Base-by-base conservation (phyloP, 2,329 filamentous ascomycete species). In the Chaetomiaceae sp. region DNA sequence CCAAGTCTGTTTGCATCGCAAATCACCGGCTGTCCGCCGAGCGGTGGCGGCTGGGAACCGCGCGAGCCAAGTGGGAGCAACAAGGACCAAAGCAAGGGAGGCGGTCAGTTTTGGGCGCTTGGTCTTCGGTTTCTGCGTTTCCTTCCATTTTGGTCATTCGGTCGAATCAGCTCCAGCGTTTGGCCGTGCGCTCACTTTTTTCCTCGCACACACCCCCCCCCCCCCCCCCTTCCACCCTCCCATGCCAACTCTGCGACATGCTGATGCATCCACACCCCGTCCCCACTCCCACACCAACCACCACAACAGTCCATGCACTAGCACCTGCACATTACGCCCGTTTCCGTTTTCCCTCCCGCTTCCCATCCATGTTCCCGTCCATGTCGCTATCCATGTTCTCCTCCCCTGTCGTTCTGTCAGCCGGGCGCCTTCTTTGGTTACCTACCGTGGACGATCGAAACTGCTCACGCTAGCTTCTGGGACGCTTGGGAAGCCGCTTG, bases 111-210 rank as follows among this genome's bases (percentile, higher is more conserved):
- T 27, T 27, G 25, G 25, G 25, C 25, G 25, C 25, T 27, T 33
- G 29, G 37, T n/a, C n/a, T 48, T 27, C 16, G 7, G 27, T 34
- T 44, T 36, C 34, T 48, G 44, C 36, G n/a, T 47, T 53, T 16
- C 27, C 48, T 56, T 48, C 51, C 38, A 50, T 41, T 49, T 50
- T 50, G 37, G 49, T 54, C 53, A 51, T 37, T 56, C 56, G 56
- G 53, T 56, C 55, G 50, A 56, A 51, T 53, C 47, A 49, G 55
- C 48, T 43, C 25, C 48, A 42, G 29, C n/a, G n/a, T 25, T 38
- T 46, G 42, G 27, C 49, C 51, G 52, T 57, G 57, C 42, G 42
- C 46, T 42, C 45, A 38, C 27, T 37, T 29, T 36, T 25, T n/a
- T 33, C 8, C 20, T 32, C 27, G 10, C 45, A 21, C 38, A 29